These are phyloP conservation scores for Cercophora newfieldiana DNA, from an alignment of 495 filamentous ascomycete species.

Conservation along the genomic window DNA sequence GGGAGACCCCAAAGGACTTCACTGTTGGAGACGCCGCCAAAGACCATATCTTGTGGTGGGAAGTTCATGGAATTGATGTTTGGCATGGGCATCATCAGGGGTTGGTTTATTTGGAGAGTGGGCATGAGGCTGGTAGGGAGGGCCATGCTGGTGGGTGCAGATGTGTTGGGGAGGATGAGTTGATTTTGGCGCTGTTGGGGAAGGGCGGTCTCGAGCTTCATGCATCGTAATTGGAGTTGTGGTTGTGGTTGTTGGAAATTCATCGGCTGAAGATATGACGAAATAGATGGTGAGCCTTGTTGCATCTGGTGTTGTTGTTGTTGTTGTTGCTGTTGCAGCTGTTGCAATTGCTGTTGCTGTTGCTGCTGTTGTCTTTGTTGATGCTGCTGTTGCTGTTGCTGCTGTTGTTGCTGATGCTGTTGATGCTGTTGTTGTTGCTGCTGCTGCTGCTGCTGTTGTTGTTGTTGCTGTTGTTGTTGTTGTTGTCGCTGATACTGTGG, in stretches of 20 bases:
- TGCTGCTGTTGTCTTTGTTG: not conserved
- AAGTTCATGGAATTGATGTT: not conserved
- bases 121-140: not conserved
- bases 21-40: slow-evolving; percentile 47
- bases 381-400: not conserved
- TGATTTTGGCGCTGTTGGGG: not conserved
- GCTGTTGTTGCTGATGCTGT: not conserved
- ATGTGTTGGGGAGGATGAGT: not conserved
- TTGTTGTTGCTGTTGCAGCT: not conserved
- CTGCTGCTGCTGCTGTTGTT: not conserved
- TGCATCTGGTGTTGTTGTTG: not conserved
- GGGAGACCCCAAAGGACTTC: slow-evolving; percentile 47
- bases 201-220: not conserved
- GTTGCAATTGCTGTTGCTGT: not conserved
- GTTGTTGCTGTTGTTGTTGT: not conserved
- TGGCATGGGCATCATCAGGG: not conserved
- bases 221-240: not conserved
- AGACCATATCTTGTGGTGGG: slow-evolving; percentile 34
- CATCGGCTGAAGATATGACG: not conserved
- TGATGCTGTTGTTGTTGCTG: slow-evolving; percentile 1
- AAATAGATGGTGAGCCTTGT: not conserved
- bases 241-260: not conserved
- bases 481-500: slow-evolving; percentile 3
- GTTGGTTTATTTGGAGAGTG: not conserved
- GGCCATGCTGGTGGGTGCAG: not conserved